Percentiles rank a stretch among this genome's conserved stretches.
phyloP scores from a whole-genome alignment of 1,139 yeast species.

The Lodderomyces pseudojiufengensis region DNA sequence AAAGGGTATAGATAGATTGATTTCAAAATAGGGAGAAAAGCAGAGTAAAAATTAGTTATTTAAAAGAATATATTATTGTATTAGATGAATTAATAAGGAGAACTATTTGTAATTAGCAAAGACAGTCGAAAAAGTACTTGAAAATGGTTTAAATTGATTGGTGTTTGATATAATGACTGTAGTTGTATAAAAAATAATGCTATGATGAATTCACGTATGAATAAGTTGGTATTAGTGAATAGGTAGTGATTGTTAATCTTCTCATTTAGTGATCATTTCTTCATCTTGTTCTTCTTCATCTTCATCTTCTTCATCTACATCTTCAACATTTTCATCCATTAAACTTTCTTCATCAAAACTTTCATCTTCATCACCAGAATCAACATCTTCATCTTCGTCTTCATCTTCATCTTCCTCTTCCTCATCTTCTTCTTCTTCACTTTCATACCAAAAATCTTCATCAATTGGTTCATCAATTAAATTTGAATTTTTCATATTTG shows the following conservation, averaged over 20 bases:
- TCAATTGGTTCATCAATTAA: constrained; percentile 66
- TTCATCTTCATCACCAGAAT: constrained; percentile 52
- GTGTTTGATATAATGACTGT: too few species aligned
- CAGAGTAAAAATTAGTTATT: not conserved
- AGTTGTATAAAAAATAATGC: not conserved
- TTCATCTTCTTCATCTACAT: constrained; percentile 56
- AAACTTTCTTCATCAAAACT: constrained; percentile 53
- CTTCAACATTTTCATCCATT: constrained; percentile 54
- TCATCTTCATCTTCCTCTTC: constrained; percentile 54
- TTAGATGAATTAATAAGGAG: too few species aligned
- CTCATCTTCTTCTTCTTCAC: constrained; percentile 44
- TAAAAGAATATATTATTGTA: too few species aligned
- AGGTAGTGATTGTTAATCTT: not conserved
- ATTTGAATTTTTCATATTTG: constrained; percentile 32
- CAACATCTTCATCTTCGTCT: constrained; percentile 53
- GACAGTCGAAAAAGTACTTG: too few species aligned
- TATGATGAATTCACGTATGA: too few species aligned
- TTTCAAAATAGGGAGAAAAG: not conserved
- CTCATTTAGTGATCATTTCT: constrained; percentile 15
- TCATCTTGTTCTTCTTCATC: constrained; percentile 46
- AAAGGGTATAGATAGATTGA: constrained; percentile 19
- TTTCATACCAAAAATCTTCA: constrained; percentile 84
- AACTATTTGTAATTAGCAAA: too few species aligned
- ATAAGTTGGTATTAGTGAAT: too few species aligned
- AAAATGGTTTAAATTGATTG: too few species aligned